Conservation (phyloP, 2,329 filamentous ascomycete genomes). For the Dichotomopilus funicola region DNA sequence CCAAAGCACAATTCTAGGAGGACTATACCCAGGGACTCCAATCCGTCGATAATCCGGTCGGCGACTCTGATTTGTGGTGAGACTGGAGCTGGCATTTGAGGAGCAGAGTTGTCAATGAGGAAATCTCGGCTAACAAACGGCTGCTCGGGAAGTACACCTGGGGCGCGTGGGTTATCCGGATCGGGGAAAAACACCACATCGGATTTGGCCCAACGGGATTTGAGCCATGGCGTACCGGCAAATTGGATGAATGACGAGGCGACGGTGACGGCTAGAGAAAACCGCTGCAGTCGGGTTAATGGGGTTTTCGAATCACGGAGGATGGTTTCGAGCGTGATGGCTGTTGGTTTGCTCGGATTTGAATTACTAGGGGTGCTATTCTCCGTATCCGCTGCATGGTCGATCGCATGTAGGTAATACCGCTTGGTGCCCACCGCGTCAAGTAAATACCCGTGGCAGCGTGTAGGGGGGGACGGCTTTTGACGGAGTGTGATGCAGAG, state of each 20-base stretch:
- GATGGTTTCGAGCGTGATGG: background rate
- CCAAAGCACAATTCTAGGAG: background rate
- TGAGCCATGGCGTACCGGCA: background rate
- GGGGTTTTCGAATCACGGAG: background rate
- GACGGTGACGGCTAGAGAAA: background rate
- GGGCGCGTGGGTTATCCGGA: background rate
- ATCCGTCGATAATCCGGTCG: background rate
- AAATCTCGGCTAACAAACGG: background rate
- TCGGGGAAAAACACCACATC: background rate
- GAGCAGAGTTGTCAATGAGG: too few species aligned
- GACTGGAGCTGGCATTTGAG: background rate
- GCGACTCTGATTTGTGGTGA: background rate
- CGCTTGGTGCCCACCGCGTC: background rate
- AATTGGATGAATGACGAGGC: background rate
- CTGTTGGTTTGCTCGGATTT: background rate
- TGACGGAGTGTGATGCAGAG: background rate
- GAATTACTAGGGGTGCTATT: too few species aligned
- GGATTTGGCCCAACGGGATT: background rate
- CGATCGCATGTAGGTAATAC: background rate
- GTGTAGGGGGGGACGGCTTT: background rate
- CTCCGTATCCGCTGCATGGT: background rate
- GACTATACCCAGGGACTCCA: background rate
- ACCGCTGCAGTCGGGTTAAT: background rate
- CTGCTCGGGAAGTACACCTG: background rate
- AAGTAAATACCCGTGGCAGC: background rate